phyloP scores from a whole-genome alignment of 257 asterid genomes.

The Ilex aquifolium region DNA sequence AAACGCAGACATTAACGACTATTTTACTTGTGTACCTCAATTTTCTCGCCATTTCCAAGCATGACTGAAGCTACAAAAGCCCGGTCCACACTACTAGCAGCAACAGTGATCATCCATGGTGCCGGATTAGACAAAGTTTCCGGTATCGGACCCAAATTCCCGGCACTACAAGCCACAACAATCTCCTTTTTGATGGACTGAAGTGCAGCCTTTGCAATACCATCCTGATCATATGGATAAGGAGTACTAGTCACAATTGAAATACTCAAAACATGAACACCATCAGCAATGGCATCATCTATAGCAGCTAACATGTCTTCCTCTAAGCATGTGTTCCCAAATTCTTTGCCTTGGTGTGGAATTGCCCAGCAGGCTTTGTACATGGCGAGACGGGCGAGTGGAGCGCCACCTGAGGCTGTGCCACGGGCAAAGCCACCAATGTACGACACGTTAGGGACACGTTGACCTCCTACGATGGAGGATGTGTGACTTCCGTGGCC shows the following conservation, averaged over 20 bases:
- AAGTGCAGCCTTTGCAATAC: conserved; percentile 68
- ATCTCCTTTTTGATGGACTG: conserved; percentile 65
- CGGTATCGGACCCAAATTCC: conserved; percentile 63
- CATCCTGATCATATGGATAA: conserved; percentile 36
- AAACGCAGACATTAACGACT: no score
- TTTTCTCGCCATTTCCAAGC: conserved; percentile 62
- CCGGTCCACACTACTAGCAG: conserved; percentile 83
- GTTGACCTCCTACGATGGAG: conserved; percentile 60
- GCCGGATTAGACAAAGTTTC: conserved; percentile 62
- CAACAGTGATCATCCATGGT: conserved; percentile 93
- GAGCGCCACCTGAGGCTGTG: conserved; percentile 85
- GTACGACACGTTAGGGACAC: conserved; percentile 40
- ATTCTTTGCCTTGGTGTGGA: conserved; percentile 46
- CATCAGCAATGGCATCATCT: conserved; percentile 88
- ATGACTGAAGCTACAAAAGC: conserved; percentile 35
- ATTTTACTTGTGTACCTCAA: conserved; percentile 34
- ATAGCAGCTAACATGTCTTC: conserved; percentile 89
- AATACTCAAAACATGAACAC: conserved; percentile 68
- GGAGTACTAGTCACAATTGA: conserved; percentile 57
- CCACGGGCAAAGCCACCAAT: conserved; percentile 82
- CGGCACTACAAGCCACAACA: conserved; percentile 80
- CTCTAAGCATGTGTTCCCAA: conserved; percentile 64
- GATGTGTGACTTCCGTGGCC: conserved; percentile 97
- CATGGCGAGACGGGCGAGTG: conserved; percentile 68
- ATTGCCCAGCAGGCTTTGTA: conserved; percentile 91